These are phyloP conservation scores for Naganishia sp. DNA, from an alignment of 1,284 basidiomycete species.

Conservation along the genomic window DNA sequence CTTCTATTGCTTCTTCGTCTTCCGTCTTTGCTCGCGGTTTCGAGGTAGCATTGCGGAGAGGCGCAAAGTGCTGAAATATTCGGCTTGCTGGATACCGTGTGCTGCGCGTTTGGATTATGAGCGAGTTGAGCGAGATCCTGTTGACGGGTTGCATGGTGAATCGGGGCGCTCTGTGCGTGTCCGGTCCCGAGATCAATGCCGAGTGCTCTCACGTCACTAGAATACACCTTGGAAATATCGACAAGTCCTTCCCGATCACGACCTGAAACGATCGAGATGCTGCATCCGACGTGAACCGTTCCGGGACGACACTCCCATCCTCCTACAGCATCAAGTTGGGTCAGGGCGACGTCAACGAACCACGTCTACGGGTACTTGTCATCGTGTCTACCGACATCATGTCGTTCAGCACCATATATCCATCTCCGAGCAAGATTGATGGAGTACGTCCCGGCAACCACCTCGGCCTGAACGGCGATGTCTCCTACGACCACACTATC, in stretches of 20 bases:
- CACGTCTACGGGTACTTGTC: background rate
- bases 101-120: background rate
- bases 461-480: constrained; percentile 18
- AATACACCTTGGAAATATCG: background rate
- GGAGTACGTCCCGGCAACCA: constrained; percentile 4
- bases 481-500: background rate
- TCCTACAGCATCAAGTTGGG: no score
- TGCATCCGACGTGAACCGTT: background rate
- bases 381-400: background rate
- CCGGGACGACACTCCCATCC: no score
- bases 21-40: background rate
- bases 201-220: no score
- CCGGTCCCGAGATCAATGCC: no score
- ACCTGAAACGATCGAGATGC: constrained; percentile 2
- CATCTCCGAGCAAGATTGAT: constrained; percentile 4
- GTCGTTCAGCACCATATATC: constrained; percentile 7
- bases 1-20: constrained; percentile 12
- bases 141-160: background rate
- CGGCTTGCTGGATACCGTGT: background rate
- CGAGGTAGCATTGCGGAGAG: background rate
- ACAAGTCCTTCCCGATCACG: background rate
- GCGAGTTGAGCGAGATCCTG: background rate
- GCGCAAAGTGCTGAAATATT: constrained; percentile 4
- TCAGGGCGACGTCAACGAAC: background rate
- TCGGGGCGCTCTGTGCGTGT: background rate